These are phyloP conservation scores for Pistacia atlantica DNA, from an alignment of 345 rosid species.

Conservation along the genomic window DNA sequence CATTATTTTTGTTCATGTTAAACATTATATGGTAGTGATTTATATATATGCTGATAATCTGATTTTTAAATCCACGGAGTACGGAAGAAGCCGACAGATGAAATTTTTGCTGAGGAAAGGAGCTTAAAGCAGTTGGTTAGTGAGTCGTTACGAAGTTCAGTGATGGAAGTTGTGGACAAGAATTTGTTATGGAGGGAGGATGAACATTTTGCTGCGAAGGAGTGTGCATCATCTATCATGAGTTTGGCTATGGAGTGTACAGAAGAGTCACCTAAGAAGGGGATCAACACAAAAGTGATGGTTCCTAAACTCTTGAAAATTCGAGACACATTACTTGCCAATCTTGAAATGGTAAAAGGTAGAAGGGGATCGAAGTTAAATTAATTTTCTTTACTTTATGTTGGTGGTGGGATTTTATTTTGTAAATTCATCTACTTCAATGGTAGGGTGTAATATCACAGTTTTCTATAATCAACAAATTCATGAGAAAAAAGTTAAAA, in stretches of 20 bases:
- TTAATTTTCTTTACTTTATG: background rate
- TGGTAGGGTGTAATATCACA: too few relatives aligned
- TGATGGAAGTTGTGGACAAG: background rate
- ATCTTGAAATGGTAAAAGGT: background rate
- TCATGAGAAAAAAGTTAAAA: too few relatives aligned
- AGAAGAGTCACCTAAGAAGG: background rate
- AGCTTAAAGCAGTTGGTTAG: constrained; percentile 20
- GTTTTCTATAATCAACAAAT: too few relatives aligned
- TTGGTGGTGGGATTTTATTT: background rate
- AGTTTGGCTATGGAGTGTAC: constrained; percentile 12
- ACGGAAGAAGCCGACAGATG: constrained; percentile 15
- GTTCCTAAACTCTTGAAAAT: background rate
- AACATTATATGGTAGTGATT: background rate
- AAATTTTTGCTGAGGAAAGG: constrained; percentile 3
- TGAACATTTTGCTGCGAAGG: background rate
- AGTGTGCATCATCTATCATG: constrained; percentile 7
- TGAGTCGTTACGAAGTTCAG: background rate
- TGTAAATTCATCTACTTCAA: too few relatives aligned
- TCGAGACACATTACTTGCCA: background rate
- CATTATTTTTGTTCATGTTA: background rate
- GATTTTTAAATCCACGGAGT: background rate
- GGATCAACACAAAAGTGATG: background rate
- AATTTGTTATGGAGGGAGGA: background rate
- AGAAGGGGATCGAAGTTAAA: background rate
- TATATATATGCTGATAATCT: background rate